These are phyloP conservation scores for Isoetes taiwanensis DNA, from an alignment of 75 land plant genomes.

Conservation along the genomic window DNA sequence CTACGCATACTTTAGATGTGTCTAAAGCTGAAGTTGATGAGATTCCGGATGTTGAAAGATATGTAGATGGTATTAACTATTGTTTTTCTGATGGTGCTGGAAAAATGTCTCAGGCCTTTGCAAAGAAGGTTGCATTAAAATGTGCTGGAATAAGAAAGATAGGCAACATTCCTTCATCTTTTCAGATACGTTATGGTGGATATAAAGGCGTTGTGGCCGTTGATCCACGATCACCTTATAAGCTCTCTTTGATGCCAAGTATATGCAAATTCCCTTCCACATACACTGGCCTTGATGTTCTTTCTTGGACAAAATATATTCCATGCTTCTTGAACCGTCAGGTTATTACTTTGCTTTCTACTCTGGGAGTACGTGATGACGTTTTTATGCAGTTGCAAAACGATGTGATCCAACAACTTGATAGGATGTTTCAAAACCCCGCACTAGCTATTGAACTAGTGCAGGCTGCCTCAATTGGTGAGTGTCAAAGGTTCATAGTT, in stretches of 20 bases:
- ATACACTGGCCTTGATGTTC: conserved; percentile 53
- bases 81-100: conserved; percentile 95
- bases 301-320: conserved; percentile 39
- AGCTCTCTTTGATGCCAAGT: conserved; percentile 63
- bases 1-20: conserved; percentile 57
- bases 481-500: too few species aligned
- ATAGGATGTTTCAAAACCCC: conserved; percentile 41
- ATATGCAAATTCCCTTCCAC: conserved; percentile 69
- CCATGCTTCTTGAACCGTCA: conserved; percentile 82
- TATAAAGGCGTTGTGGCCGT: conserved; percentile 96
- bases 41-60: conserved; percentile 40
- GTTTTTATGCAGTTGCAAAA: conserved; percentile 56
- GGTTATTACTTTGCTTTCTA: conserved; percentile 65
- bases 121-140: conserved; percentile 41
- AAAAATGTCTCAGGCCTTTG: conserved; percentile 67
- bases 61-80: conserved; percentile 17
- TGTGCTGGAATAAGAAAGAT: conserved; percentile 27
- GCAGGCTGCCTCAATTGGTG: too few species aligned
- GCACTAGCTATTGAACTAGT: conserved; percentile 45
- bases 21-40: conserved; percentile 28
- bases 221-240: conserved; percentile 47
- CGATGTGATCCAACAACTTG: conserved; percentile 37
- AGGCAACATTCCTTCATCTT: conserved; percentile 49
- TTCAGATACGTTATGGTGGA: conserved; percentile 85
- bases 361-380: conserved; percentile 59